A percentile compares a stretch with the other conserved stretches of the same genome.
Evolutionary conservation across 2,329 filamentous ascomycete genomes (phyloP).

Genomic region (Samsoniella hepiali): DNA sequence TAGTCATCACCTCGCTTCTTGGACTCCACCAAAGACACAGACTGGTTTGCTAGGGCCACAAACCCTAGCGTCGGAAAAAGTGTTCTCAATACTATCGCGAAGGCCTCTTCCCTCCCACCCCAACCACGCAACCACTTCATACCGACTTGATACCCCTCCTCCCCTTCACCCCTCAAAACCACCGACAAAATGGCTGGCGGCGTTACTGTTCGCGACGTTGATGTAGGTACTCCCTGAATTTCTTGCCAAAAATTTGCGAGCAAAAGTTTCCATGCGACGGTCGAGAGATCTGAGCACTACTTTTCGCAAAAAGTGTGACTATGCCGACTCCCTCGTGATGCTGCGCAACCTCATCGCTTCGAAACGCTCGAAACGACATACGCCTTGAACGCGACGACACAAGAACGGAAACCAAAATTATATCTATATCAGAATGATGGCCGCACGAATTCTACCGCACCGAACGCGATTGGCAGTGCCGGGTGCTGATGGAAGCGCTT

Average conservation of each 20-base stretch:
- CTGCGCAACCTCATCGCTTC: conserved; percentile 9
- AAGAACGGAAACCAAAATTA: background rate
- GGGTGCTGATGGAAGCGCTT: conserved; percentile 2
- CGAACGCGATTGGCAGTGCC: conserved; percentile 16
- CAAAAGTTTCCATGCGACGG: background rate
- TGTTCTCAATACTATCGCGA: conserved; percentile 23
- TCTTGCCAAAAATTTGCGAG: conserved; percentile 16
- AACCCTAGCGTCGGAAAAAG: conserved; percentile 32
- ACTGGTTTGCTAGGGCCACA: conserved; percentile 30
- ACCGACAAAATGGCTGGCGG: conserved; percentile 76
- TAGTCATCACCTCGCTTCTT: conserved; percentile 24
- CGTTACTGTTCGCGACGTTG: conserved; percentile 80
- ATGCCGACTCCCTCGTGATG: conserved; percentile 17
- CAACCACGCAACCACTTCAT: conserved; percentile 30
- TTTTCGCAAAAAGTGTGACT: background rate
- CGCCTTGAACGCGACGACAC: background rate
- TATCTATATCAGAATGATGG: background rate
- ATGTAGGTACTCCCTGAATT: conserved; percentile 57
- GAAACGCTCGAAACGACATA: background rate
- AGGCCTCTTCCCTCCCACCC: conserved; percentile 20
- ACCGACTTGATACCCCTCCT: conserved; percentile 24
- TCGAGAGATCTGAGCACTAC: background rate
- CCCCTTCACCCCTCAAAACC: conserved; percentile 31
- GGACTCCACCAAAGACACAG: background rate
- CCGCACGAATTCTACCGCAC: background rate